Percentiles rank a stretch among this genome's conserved stretches.
These are phyloP conservation scores for Exophiala phaeomuriformis DNA, from an alignment of 2,329 filamentous ascomycete genomes.

Conservation along the genomic window DNA sequence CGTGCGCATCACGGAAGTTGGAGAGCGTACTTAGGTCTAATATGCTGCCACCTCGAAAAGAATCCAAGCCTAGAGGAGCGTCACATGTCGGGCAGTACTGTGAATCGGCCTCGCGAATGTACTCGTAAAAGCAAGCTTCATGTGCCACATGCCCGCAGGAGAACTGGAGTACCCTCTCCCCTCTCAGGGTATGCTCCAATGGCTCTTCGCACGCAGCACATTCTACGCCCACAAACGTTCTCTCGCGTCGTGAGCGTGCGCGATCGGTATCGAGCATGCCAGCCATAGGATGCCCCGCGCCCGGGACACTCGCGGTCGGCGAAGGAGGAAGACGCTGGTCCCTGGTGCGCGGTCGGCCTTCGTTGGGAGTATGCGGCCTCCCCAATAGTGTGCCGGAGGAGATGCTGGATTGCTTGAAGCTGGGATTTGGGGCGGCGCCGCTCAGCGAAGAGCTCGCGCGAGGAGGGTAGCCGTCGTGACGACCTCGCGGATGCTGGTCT, in stretches of 20 bases:
- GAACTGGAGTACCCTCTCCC: constrained; percentile 90
- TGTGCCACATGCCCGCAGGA: constrained; percentile 96
- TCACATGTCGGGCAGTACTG: constrained; percentile 93
- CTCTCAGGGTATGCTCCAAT: constrained; percentile 85
- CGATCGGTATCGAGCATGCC: constrained; percentile 68
- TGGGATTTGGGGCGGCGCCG: constrained; percentile 7
- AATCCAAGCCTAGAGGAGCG: constrained; percentile 83
- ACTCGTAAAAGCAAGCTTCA: constrained; percentile 98
- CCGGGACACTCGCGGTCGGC: constrained; percentile 20
- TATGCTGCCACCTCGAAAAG: constrained; percentile 85
- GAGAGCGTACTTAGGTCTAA: constrained; percentile 68
- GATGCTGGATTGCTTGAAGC: constrained; percentile 26
- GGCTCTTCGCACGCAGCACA: constrained; percentile 97
- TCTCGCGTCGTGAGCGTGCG: constrained; percentile 71
- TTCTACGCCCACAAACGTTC: constrained; percentile 90
- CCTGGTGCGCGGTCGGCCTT: constrained; percentile 16
- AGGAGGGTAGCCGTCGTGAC: constrained; percentile 19
- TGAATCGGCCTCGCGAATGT: constrained; percentile 87
- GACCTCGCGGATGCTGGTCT: constrained; percentile 21
- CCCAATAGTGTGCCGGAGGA: constrained; percentile 18
- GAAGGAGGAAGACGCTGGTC: constrained; percentile 19
- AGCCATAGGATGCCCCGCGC: constrained; percentile 41
- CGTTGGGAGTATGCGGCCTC: constrained; percentile 17
- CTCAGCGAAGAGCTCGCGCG: constrained; percentile 16
- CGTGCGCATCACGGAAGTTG: constrained; percentile 6